These are phyloP conservation scores for Exophiala mesophila DNA, from an alignment of 2,329 filamentous ascomycete genomes.

Conservation along the genomic window DNA sequence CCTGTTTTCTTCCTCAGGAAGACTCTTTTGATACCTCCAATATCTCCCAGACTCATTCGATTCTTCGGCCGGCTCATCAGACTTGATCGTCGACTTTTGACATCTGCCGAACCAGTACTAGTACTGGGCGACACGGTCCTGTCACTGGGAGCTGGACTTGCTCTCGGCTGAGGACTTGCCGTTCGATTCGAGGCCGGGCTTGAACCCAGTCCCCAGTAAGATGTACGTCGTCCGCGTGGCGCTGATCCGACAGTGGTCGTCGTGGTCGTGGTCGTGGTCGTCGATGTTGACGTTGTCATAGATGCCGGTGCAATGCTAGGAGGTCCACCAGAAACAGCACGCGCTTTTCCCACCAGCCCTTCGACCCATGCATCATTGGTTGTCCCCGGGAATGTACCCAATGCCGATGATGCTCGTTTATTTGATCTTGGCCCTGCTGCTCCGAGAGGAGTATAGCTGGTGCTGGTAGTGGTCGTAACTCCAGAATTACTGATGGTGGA, in stretches of 20 bases:
- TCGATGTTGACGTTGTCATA: conserved; percentile 18
- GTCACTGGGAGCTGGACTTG: conserved; percentile 5
- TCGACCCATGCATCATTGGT: conserved; percentile 46
- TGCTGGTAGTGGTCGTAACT: conserved; percentile 18
- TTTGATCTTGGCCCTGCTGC: conserved; percentile 42
- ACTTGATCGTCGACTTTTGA: conserved; percentile 8
- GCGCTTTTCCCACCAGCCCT: conserved; percentile 42
- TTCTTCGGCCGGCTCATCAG: conserved; percentile 9
- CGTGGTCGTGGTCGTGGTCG: conserved; percentile 18
- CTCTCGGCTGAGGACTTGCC: conserved; percentile 8
- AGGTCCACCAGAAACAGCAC: conserved; percentile 26
- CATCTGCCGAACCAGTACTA: conserved; percentile 8
- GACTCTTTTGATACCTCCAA: conserved; percentile 26
- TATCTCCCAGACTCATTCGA: conserved; percentile 24
- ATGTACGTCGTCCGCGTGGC: conserved; percentile 10
- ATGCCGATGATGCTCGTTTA: conserved; percentile 38
- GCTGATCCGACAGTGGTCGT: conserved; percentile 18
- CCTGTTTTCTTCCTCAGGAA: conserved; percentile 25
- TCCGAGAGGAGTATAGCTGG: conserved; percentile 38
- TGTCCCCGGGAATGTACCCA: conserved; percentile 32
- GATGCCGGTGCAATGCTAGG: conserved; percentile 13
- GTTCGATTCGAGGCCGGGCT: conserved; percentile 6
- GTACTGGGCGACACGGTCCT: conserved; percentile 12
- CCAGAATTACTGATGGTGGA: conserved; percentile 8
- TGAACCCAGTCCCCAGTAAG: conserved; percentile 6